These are phyloP conservation scores for Pseudohyphozyma bogoriensis DNA, from an alignment of 768 basidiomycete species.

Conservation along the genomic window DNA sequence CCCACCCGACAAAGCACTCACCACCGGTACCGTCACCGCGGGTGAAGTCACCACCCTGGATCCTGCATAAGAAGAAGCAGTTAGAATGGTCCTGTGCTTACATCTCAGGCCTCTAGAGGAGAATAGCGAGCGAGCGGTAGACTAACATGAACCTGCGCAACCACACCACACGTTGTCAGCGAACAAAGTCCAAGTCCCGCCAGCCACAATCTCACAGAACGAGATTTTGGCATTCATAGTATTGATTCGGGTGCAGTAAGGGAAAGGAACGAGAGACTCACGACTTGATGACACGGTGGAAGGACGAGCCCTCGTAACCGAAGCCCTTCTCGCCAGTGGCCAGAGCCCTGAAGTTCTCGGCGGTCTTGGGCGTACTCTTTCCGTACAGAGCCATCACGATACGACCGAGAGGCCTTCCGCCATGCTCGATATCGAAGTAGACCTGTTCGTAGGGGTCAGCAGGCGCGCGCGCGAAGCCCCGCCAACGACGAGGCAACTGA, in stretches of 20 bases:
- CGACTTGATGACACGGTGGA: conserved; percentile 48
- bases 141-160: conserved; percentile 19
- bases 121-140: too few species aligned
- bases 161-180: too few species aligned
- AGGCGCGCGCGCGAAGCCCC: too few species aligned
- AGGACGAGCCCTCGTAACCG: conserved; percentile 90
- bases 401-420: conserved; percentile 43
- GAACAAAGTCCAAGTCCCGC: too few species aligned
- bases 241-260: too few species aligned
- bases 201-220: too few species aligned
- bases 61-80: too few species aligned
- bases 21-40: conserved; percentile 71
- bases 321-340: conserved; percentile 71
- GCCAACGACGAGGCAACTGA: background rate
- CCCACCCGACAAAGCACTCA: conserved; percentile 42
- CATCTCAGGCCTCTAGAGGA: too few species aligned
- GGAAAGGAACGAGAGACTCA: background rate
- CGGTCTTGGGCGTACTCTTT: conserved; percentile 72
- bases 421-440: conserved; percentile 51
- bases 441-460: conserved; percentile 11
- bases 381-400: conserved; percentile 3
- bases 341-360: conserved; percentile 66
- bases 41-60: conserved; percentile 98
- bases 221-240: too few species aligned
- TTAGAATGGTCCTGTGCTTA: too few species aligned